Percentiles rank a stretch among this genome's conserved stretches.
These are phyloP conservation scores for Sphaceloma murrayae DNA, from an alignment of 2,329 filamentous ascomycete genomes.

Conservation along the genomic window DNA sequence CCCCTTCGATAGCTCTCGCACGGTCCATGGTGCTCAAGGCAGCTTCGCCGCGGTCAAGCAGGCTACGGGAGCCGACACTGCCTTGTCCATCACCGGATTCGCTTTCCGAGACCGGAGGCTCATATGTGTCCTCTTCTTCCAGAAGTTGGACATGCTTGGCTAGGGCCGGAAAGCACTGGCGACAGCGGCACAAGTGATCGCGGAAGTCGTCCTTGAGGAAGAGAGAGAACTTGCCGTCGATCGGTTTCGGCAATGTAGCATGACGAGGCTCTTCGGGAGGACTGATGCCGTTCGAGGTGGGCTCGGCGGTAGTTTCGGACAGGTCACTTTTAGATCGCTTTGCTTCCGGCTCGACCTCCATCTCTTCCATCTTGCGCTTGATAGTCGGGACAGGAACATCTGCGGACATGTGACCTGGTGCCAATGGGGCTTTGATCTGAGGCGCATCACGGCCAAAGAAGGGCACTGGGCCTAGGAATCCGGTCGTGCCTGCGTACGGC, in stretches of 20 bases:
- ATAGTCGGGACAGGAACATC: slow-evolving; percentile 19
- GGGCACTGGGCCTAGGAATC: slow-evolving; percentile 67
- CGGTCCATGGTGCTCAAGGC: slow-evolving; percentile 86
- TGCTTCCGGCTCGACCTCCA: slow-evolving; percentile 1
- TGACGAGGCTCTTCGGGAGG: slow-evolving; percentile 22
- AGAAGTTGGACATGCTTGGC: slow-evolving; percentile 67
- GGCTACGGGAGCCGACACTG: slow-evolving; percentile 62
- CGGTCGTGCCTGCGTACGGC: slow-evolving; percentile 66
- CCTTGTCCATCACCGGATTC: slow-evolving; percentile 45
- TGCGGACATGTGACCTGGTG: neutral
- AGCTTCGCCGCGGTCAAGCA: slow-evolving; percentile 86
- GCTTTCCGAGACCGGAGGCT: slow-evolving; percentile 66
- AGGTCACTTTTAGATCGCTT: slow-evolving; percentile 17
- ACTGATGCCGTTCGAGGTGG: slow-evolving; percentile 20
- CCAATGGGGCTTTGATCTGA: neutral
- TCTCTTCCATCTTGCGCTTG: slow-evolving; percentile 41
- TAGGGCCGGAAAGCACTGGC: slow-evolving; percentile 66
- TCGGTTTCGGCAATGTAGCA: slow-evolving; percentile 45
- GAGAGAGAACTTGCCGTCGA: slow-evolving; percentile 58
- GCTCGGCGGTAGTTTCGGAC: neutral
- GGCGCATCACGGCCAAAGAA: slow-evolving; percentile 11
- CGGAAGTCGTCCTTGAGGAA: slow-evolving; percentile 77
- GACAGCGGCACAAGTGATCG: slow-evolving; percentile 70
- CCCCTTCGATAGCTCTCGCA: slow-evolving; percentile 82
- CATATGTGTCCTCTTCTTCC: slow-evolving; percentile 89